Base-by-base conservation (phyloP, 2,329 filamentous ascomycete species). In the Sporothrix luriei region DNA sequence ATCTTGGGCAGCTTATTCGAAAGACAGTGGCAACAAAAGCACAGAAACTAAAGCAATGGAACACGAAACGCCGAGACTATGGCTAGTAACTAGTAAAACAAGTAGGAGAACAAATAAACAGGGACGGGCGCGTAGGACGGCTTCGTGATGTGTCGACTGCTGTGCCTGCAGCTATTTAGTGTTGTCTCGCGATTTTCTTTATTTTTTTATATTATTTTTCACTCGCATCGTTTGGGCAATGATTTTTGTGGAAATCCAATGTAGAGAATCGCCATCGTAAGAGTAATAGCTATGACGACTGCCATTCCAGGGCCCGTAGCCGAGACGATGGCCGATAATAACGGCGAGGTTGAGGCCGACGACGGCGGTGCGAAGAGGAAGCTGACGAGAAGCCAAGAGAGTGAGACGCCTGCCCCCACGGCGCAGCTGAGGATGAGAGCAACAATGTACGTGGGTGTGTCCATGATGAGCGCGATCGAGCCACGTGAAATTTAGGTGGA, bases 331-430 rank as follows among this genome's bases (percentile, higher is more conserved):
- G 43, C 33, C 26, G 61, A 49, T 21, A 43, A 33, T n/a, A 33
- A 64, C 26, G 61, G 33, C 24, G 21, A 5, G 7, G 5, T 26
- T 5, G 40, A 29, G 14, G 19, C 19, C n/a, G 33, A 43, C 11
- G 14, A 46, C 38, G 38, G 57, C 13, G 21, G 57, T 46, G 57
- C 21, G n/a, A 61, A n/a, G n/a, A 46, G 33, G 2, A 10, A 64
- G 61, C 40, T 64, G 43, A 64, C 49, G 16, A 49, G 21, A 13
- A 64, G 43, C 61, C 61, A 64, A 26, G 61, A 64, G 24, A 33
- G 16, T 29, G 61, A 33, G 10, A 64, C 61, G 16, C 61, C 40
- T 10, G 61, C 59, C 9, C 16, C 24, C 24, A 49, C 61, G 43
- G 43, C 43, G 46, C 61, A 24, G 61, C 40, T 26, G 14, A 49